Conservation (phyloP, 257 asterid species). For the Plantago elongata region DNA sequence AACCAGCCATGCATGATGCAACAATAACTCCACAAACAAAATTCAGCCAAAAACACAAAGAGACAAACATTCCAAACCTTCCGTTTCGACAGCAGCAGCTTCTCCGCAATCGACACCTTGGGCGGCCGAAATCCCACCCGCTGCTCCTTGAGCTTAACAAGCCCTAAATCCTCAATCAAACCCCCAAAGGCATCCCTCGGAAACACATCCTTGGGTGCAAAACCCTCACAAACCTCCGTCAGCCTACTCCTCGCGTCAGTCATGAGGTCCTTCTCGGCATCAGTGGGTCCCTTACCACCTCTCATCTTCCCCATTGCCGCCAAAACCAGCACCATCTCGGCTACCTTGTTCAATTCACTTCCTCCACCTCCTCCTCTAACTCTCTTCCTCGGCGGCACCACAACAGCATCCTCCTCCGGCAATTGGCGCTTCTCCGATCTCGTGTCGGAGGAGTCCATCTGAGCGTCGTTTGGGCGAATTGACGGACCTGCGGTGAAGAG, state of each 20-base stretch:
- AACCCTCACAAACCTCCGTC: slow-evolving; percentile 64
- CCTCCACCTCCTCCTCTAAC: slow-evolving; percentile 25
- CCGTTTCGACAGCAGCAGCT: slow-evolving; percentile 56
- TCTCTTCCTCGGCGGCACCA: slow-evolving; percentile 32
- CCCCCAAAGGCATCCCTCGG: slow-evolving; percentile 78
- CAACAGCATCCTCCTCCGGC: slow-evolving; percentile 8
- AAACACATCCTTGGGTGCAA: slow-evolving; percentile 89
- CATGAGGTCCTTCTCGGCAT: slow-evolving; percentile 72
- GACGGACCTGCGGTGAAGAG: slow-evolving; percentile 44
- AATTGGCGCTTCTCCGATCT: slow-evolving; percentile 55
- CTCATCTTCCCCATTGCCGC: slow-evolving; percentile 93
- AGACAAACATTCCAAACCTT: slow-evolving; percentile 46
- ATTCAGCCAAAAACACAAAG: slow-evolving; percentile 9
- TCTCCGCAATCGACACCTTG: slow-evolving; percentile 76
- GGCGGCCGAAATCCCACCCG: slow-evolving; percentile 69
- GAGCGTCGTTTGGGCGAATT: slow-evolving; percentile 19
- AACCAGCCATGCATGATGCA: not conserved
- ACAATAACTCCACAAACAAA: not conserved
- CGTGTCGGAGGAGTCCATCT: slow-evolving; percentile 26
- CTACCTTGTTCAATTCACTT: slow-evolving; percentile 55
- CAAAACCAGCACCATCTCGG: slow-evolving; percentile 85
- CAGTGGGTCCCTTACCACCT: slow-evolving; percentile 78
- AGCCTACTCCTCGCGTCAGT: slow-evolving; percentile 58
- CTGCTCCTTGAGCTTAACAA: slow-evolving; percentile 63
- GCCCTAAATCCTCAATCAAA: slow-evolving; percentile 87